These are phyloP conservation scores for Dendrocalamus latiflorus DNA, from an alignment of 202 grass and related monocot species.

Conservation along the genomic window DNA sequence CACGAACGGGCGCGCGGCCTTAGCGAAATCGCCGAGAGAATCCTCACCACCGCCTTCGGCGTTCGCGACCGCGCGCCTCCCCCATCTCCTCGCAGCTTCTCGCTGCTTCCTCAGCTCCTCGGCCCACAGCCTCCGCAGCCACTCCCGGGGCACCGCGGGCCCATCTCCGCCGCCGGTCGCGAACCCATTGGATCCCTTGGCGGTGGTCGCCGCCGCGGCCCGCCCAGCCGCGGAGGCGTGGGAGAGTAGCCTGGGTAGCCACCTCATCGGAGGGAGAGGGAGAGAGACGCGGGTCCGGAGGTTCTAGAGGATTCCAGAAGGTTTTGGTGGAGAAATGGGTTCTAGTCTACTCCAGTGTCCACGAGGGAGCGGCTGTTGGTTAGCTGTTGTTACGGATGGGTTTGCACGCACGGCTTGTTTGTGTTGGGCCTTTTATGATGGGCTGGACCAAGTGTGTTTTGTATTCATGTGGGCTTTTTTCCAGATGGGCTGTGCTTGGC, in stretches of 20 bases:
- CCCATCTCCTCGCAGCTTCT: conserved; percentile 8
- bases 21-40: neutral
- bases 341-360: neutral
- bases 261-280: conserved; percentile 28
- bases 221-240: conserved; percentile 14
- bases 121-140: conserved; percentile 47
- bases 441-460: neutral
- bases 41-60: neutral
- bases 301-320: conserved; percentile 28
- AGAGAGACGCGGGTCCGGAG: neutral
- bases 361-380: neutral
- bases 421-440: neutral
- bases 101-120: conserved; percentile 39
- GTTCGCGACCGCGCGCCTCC: neutral
- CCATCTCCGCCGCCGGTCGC: conserved; percentile 27
- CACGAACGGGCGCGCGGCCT: neutral
- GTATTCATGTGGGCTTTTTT: neutral
- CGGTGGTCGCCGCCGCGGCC: neutral
- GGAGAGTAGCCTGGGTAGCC: conserved; percentile 34
- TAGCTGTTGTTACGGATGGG: neutral
- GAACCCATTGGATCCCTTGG: conserved; percentile 26
- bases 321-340: neutral
- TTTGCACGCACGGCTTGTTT: neutral
- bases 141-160: conserved; percentile 28
- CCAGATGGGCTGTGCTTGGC: neutral